These are phyloP conservation scores for Solanum chmielewskii DNA, from an alignment of 257 asterid genomes.

Conservation along the genomic window DNA sequence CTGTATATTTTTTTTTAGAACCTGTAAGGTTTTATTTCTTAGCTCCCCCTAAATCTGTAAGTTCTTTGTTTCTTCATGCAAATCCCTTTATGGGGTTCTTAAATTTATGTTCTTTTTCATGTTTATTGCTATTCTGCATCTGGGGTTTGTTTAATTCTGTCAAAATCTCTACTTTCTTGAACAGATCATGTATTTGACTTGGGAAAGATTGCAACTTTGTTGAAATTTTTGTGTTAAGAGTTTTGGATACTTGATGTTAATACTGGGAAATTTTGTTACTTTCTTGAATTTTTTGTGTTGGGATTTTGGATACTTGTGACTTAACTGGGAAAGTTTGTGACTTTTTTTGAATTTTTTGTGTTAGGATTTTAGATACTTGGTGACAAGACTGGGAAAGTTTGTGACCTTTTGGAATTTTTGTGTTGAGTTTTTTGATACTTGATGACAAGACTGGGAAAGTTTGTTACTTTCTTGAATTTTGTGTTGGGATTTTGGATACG, in stretches of 20 bases:
- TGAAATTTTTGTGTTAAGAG: neutral
- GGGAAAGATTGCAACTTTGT: neutral
- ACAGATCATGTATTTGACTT: neutral
- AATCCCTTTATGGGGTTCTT: neutral
- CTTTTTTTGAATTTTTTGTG: neutral
- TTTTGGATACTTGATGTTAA: neutral
- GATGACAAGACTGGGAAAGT: neutral
- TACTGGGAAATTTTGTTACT: neutral
- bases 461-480: neutral
- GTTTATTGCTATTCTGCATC: neutral
- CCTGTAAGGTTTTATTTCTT: neutral
- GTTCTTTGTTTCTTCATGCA: neutral
- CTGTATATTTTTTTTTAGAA: neutral
- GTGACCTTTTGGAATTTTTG: neutral
- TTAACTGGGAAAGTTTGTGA: neutral
- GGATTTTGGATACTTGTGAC: neutral
- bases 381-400: neutral
- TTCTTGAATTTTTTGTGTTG: neutral
- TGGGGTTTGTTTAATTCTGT: neutral
- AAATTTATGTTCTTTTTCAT: neutral
- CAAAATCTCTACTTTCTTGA: neutral
- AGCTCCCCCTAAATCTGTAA: neutral
- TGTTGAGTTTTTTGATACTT: neutral
- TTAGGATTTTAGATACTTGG: neutral
- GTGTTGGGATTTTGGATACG: neutral